Evolutionary conservation across 768 basidiomycete genomes (phyloP), one percentile per base, ranked within the genome.

Genomic region (Xerocomellus amylosporus): DNA sequence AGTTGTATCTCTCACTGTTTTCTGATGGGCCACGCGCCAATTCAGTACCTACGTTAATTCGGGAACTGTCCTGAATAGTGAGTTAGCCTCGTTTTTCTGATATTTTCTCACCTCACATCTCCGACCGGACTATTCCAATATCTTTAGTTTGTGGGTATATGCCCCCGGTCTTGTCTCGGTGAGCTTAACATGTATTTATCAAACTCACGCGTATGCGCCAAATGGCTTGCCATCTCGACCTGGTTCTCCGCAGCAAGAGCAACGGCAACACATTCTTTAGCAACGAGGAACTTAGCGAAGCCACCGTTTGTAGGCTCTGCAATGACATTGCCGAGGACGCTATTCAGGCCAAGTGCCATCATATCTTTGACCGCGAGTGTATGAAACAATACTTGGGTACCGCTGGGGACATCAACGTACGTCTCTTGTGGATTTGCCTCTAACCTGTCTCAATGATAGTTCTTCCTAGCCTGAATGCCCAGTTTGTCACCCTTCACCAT

Each of bases 301-400:
- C 86, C 3, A 88, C 90, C 0, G 82, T 98, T 8, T 99, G 97
- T 66, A 81, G 97, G 51, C 74, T 99, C n/a, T 99, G 97, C 72
- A 92, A 93, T 63, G 97, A 99, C 62, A 79, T 97, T 38, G 96
- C 93, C 0, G 97, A 99, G 72, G 97, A 99, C 64, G 93, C 97
- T 4, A 98, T 99, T 58, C 85, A 92, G 66, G 87, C 93, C 24
- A 90, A 86, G 62, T 99, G 97, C 67, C 84, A 82, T 38, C 97
- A 99, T 66, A 87, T 97, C 58, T 99, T 97, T 64, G 94, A 98
- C 68, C 83, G 97, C 51, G 91, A 94, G 67, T 99, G 97, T 64
- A 95, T 99, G 71, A 86, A 83, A 64, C 93, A 95, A 69, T 98
- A 98, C 67, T 78, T 98, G 45, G 82, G 90, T 59, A 81, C 86